Base-by-base conservation (phyloP, 108 stramenopile genomes). In the Fistulifera pelliculosa region DNA sequence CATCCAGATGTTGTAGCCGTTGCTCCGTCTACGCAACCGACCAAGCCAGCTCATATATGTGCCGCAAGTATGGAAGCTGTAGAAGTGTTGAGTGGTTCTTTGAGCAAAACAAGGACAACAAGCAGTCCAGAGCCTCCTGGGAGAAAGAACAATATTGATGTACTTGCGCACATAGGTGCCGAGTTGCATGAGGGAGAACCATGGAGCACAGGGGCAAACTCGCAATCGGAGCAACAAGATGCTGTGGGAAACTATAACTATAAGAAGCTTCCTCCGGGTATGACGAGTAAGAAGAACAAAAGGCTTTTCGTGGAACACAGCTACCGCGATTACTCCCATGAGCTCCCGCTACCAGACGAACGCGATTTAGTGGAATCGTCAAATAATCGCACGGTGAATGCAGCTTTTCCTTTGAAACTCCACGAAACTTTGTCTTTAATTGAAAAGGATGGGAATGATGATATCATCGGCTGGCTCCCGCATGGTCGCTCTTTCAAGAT, bases 401-500 rank as follows among this genome's bases (percentile, higher is more conserved):
- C 72, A 11, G 73, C 77, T 49, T 88, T 88, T 54, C 87, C 82
- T 5, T 47, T 71, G 31, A 88, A 88, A 52, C 70, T 88, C 25
- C 87, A 88, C 48, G 80, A 79, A 22, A 80, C 76, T 15, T 64
- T 88, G 28, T 62, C 66, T 0, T 68, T 68, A 47, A 81, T 88
- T 14, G 82, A 88, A 54, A 60, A 55, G 0, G 77, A 83, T 45
- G 86, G 80, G 52, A 53, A 70, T 14, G 65, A 50, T 17, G 42
- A 85, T 54, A 76, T 89, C 27, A 69, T 89, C 45, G 79, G 79
- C 2, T 89, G 87, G 87, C 63, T 78, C 39, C 75, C 83, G 17
- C 87, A 89, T 54, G 87, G 87, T 25, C 70, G 83, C 61, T 76
- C 69, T 40, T 89, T 89, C 58, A 71, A 73, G 41, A 74, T 89